Percentiles rank a stretch among this genome's conserved stretches.
Evolutionary conservation across 164 flowering plant genomes (phyloP).

Genomic region (Magnolia kwangsiensis): DNA sequence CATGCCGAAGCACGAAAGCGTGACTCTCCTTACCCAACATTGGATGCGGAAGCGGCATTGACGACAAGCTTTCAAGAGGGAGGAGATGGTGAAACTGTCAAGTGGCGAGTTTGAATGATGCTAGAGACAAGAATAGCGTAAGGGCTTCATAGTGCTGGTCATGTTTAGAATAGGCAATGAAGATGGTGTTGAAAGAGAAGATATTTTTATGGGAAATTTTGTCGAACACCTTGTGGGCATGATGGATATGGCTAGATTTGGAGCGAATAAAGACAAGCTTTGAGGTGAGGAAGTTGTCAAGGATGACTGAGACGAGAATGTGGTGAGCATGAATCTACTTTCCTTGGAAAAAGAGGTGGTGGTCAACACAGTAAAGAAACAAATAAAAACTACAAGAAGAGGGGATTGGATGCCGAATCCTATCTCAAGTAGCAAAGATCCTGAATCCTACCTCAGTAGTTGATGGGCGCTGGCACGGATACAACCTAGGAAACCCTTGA

Average conservation of each 20-base stretch:
- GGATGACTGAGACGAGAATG: no score
- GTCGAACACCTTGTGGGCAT: conserved; percentile 64
- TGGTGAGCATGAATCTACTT: no score
- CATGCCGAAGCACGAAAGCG: conserved; percentile 43
- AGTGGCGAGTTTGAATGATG: conserved; percentile 17
- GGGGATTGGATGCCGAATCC: no score
- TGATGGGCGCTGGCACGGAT: conserved; percentile 33
- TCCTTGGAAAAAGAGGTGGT: no score
- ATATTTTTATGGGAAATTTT: conserved; percentile 43
- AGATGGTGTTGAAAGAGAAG: conserved; percentile 62
- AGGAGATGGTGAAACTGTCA: conserved; percentile 44
- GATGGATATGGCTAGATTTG: conserved; percentile 22
- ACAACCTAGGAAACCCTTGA: not conserved
- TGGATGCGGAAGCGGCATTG: conserved; percentile 12
- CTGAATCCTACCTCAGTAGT: not conserved
- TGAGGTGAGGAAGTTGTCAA: conserved; percentile 20
- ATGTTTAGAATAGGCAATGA: conserved; percentile 43
- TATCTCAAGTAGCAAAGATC: no score
- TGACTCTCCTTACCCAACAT: conserved; percentile 46
- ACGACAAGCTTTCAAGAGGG: conserved; percentile 60
- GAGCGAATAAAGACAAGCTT: conserved; percentile 44
- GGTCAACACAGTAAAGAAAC: conserved; percentile 31
- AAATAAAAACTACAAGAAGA: no score
- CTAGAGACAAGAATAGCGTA: conserved; percentile 34
- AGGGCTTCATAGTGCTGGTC: conserved; percentile 29